Evolutionary conservation across 805 yeast species (phyloP).

Genomic region (Monosporozyma unispora): DNA sequence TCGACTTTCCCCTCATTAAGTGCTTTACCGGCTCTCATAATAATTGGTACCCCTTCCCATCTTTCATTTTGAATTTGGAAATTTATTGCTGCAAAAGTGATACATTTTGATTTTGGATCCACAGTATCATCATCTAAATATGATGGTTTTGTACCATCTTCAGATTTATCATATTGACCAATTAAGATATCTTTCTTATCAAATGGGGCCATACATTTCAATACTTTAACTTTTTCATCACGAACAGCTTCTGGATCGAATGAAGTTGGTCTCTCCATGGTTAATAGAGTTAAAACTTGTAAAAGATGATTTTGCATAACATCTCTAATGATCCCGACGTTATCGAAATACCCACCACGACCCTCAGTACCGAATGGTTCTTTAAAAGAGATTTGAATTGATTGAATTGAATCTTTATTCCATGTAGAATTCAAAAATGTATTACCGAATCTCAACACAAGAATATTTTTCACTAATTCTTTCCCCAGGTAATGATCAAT

Average conservation of each 20-base stretch:
- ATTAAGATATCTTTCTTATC: slow-evolving; percentile 57
- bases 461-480: slow-evolving; percentile 92
- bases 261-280: slow-evolving; percentile 94
- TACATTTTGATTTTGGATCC: slow-evolving; percentile 68
- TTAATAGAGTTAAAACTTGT: slow-evolving; percentile 82
- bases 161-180: slow-evolving; percentile 82
- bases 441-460: slow-evolving; percentile 86
- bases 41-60: slow-evolving; percentile 97
- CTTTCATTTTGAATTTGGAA: slow-evolving; percentile 80
- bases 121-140: slow-evolving; percentile 92
- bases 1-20: slow-evolving; percentile 90
- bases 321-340: slow-evolving; percentile 91
- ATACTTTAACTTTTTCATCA: slow-evolving; percentile 91
- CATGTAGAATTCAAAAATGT: slow-evolving; percentile 80
- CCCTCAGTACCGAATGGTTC: slow-evolving; percentile 99
- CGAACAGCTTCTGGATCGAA: slow-evolving; percentile 88
- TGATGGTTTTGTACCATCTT: slow-evolving; percentile 83
- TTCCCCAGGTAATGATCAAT: slow-evolving; percentile 97
- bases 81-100: slow-evolving; percentile 83
- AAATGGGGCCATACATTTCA: slow-evolving; percentile 70
- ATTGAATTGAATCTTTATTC: slow-evolving; percentile 70
- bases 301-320: slow-evolving; percentile 96
- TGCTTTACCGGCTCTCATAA: slow-evolving; percentile 97
- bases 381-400: slow-evolving; percentile 85
- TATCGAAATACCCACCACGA: slow-evolving; percentile 95